Conservation (phyloP, 2,329 filamentous ascomycete genomes). For the Pseudocercospora pini-densiflorae region DNA sequence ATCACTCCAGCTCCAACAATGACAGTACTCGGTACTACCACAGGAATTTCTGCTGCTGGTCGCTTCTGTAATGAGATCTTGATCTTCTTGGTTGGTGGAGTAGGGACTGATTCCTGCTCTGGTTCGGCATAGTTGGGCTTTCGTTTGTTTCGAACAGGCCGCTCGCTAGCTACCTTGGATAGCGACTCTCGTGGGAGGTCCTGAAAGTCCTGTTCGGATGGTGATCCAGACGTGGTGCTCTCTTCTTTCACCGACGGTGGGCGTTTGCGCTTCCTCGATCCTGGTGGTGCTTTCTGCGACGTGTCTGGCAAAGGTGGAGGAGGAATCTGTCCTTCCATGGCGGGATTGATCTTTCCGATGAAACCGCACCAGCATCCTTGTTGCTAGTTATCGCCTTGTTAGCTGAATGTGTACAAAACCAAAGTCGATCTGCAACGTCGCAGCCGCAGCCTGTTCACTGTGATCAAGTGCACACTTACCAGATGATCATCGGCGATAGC, state of each 20-base stretch:
- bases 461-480: neutral
- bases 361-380: conserved; percentile 2
- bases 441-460: neutral
- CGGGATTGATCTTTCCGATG: conserved; percentile 1
- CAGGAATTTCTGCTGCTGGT: neutral
- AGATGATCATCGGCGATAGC: conserved; percentile 2
- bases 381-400: neutral
- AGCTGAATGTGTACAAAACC: neutral
- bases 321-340: neutral
- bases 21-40: neutral
- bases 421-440: neutral
- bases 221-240: neutral
- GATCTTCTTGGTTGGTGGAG: conserved; percentile 1
- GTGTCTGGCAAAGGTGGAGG: neutral
- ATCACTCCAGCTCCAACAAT: conserved; percentile 6
- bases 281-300: neutral
- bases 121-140: neutral
- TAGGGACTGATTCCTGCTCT: neutral
- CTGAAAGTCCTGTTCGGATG: neutral
- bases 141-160: neutral
- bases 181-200: neutral
- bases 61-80: neutral
- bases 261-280: neutral
- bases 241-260: neutral
- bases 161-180: neutral